These are phyloP conservation scores for Irpex lacteus DNA, from an alignment of 1,284 basidiomycete species.

Conservation along the genomic window DNA sequence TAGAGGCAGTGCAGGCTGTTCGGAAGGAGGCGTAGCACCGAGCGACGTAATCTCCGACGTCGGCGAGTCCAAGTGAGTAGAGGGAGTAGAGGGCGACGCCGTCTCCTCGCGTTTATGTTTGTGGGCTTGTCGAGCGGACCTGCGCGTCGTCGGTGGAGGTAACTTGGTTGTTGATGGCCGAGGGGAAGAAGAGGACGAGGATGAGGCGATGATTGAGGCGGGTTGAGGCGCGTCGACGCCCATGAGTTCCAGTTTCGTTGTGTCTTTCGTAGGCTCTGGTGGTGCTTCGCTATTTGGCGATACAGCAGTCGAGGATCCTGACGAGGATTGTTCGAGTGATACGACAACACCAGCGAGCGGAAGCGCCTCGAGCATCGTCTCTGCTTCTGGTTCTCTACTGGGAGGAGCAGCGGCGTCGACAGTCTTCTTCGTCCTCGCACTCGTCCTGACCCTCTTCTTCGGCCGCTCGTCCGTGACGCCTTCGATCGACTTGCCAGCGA, in stretches of 20 bases:
- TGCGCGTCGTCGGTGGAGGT: conserved; percentile 5
- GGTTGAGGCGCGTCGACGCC: conserved; percentile 2
- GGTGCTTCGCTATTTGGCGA: background rate
- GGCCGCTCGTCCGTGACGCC: conserved; percentile 10
- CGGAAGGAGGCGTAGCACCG: background rate
- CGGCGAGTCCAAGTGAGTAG: background rate
- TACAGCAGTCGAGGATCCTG: background rate
- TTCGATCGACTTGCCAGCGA: conserved; percentile 1
- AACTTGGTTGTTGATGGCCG: background rate
- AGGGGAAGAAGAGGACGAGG: conserved; percentile 12
- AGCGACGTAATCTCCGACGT: conserved; percentile 1
- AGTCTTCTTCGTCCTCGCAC: background rate
- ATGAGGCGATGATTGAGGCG: conserved; percentile 10
- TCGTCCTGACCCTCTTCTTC: conserved; percentile 17
- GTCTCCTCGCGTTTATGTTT: background rate
- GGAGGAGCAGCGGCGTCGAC: background rate
- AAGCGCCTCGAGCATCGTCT: background rate
- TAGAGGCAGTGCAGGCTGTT: background rate
- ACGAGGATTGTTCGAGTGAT: background rate
- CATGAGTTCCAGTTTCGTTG: conserved; percentile 17
- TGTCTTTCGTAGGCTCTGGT: conserved; percentile 7
- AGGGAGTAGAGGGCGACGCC: background rate
- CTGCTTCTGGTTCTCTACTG: background rate
- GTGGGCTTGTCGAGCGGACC: conserved; percentile 9
- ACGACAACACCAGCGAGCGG: background rate